phyloP scores from a whole-genome alignment of 1,284 basidiomycete species.

The Ceratobasidium sp. region DNA sequence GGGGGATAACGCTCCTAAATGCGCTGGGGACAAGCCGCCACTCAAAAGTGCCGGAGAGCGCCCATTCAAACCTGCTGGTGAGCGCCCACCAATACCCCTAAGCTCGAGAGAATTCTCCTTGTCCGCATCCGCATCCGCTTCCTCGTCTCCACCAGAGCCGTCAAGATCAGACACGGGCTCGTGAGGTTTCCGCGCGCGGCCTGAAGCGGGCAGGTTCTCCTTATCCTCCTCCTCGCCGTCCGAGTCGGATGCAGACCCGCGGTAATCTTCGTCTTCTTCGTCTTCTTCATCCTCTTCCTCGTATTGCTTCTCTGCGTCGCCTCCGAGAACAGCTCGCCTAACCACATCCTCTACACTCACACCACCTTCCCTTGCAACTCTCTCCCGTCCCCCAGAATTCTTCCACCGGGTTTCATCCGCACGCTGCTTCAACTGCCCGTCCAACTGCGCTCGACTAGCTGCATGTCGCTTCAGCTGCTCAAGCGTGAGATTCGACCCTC shows the following conservation, averaged over 20 bases:
- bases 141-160: slow-evolving; percentile 9
- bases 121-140: slow-evolving; percentile 38
- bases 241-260: slow-evolving; percentile 38
- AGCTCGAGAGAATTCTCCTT: slow-evolving; percentile 42
- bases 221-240: slow-evolving; percentile 40
- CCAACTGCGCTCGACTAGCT: slow-evolving; percentile 6
- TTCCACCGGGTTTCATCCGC: slow-evolving; percentile 41
- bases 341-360: slow-evolving; percentile 26
- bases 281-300: slow-evolving; percentile 39
- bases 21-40: slow-evolving; percentile 14
- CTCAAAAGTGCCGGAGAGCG: slow-evolving; percentile 9
- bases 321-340: slow-evolving; percentile 6
- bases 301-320: neutral
- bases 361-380: neutral
- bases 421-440: slow-evolving; percentile 39
- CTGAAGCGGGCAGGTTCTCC: slow-evolving; percentile 39
- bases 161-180: slow-evolving; percentile 30
- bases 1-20: neutral
- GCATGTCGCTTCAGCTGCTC: slow-evolving; percentile 22
- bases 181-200: slow-evolving; percentile 14
- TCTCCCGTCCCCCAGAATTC: slow-evolving; percentile 21
- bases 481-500: neutral
- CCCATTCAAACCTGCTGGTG: neutral
- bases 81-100: neutral
- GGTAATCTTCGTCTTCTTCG: slow-evolving; percentile 42